Percentiles rank a stretch among this genome's conserved stretches.
These are phyloP conservation scores for Hyaloraphidium curvatum DNA, from an alignment of 192 early-diverging fungal genomes.

Conservation along the genomic window DNA sequence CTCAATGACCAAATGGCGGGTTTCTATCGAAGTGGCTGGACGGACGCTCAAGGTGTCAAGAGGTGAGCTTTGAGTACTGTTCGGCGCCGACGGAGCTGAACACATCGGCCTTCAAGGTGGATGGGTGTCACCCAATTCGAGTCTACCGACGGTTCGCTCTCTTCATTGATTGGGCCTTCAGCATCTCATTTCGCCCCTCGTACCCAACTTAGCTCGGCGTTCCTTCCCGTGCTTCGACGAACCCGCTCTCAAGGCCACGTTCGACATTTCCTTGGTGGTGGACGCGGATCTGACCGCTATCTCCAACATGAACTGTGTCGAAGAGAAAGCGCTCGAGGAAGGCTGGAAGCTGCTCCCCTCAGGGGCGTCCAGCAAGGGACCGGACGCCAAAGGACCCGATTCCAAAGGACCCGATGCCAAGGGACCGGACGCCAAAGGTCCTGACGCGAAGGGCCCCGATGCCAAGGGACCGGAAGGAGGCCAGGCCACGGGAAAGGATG, in stretches of 20 bases:
- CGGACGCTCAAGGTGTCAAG: slow-evolving; percentile 24
- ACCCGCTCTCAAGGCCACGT: slow-evolving; percentile 86
- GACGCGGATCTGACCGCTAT: slow-evolving; percentile 54
- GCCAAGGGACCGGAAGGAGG: not conserved
- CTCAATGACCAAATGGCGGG: slow-evolving; percentile 80
- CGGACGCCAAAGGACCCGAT: no score
- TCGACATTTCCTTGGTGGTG: slow-evolving; percentile 73
- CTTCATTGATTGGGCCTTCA: not conserved
- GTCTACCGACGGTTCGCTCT: slow-evolving; percentile 42
- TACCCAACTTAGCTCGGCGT: slow-evolving; percentile 27
- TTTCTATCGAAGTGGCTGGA: slow-evolving; percentile 75
- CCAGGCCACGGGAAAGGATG: not conserved
- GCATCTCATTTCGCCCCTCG: not conserved
- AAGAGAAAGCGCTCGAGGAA: no score
- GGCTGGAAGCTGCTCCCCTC: no score
- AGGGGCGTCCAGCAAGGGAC: no score
- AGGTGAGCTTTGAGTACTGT: no score
- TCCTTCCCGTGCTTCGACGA: slow-evolving; percentile 98
- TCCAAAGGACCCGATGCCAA: no score
- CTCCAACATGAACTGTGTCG: slow-evolving; percentile 77
- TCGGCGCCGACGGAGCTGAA: no score
- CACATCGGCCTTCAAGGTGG: no score
- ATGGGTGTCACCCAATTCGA: slow-evolving; percentile 93
- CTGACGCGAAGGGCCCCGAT: not conserved
- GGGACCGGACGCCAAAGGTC: not conserved